Evolutionary conservation across 148 eudicot genomes (phyloP), one percentile per base, ranked within the genome.

Genomic region (Rhododendron ovatum): DNA sequence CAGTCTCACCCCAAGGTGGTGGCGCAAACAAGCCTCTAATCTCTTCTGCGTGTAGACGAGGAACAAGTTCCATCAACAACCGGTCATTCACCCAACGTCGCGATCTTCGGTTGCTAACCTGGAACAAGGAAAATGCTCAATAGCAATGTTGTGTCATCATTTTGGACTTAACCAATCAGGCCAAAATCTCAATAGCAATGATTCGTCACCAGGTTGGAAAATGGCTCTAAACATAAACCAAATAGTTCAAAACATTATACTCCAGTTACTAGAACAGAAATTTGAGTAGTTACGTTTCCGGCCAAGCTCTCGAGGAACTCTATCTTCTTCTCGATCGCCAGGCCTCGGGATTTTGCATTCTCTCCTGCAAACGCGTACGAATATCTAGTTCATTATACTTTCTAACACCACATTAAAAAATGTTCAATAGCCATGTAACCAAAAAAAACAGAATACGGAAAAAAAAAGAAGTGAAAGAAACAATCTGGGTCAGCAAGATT

Each of bases 11-110:
- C 92, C 94, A 96, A 20, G 99, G 99, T 76, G 99, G 99, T 85
- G 99, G 99, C 74, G 99, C 95, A 90, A 96, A 96, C 85, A 95
- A 92, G 86, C 99, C 98, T 86, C 98, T 92, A 43, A 96, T 92
- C 89, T 96, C 98, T 83, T 96, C 95, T 1, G 93, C 99, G 87
- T 93, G 89, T 74, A 96, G 84, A 83, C 96, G 95, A 41, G 98
- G 99, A 83, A 96, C 99, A 88, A 96, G 99, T 86, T 96, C 99
- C 93, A 96, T 95, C 81, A 96, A 89, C 78, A 96, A 86, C 20
- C 98, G 92, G 86, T 96, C 98, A 92, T 96, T 96, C 83, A 96
- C 83, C 93, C 91, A 90, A 90, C 99, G 91, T 5, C 99, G 97
- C n/a, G 98, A 85, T 80, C 98, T 91, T 79, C 99, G 91, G 89